Conservation (phyloP, 2,329 filamentous ascomycete genomes). For the Aspergillus neoniger region DNA sequence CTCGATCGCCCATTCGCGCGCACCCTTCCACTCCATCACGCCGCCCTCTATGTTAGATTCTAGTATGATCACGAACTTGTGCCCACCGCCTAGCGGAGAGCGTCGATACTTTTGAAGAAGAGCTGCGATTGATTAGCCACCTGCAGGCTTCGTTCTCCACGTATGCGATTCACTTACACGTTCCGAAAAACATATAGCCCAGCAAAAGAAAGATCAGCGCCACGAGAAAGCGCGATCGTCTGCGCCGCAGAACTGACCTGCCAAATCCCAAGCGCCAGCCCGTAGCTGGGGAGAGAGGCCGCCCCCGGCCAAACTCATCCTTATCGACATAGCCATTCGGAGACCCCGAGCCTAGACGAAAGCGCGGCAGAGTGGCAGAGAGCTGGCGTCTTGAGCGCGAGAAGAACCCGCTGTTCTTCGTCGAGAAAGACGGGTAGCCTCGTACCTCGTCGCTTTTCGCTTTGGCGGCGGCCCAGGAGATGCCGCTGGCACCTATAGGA, state of each 20-base stretch:
- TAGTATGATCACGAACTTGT: slow-evolving; percentile 90
- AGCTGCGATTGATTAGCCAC: slow-evolving; percentile 50
- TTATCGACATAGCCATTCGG: slow-evolving; percentile 63
- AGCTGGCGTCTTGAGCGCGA: slow-evolving; percentile 78
- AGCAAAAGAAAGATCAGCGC: slow-evolving; percentile 62
- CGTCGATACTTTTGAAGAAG: slow-evolving; percentile 67
- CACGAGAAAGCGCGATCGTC: slow-evolving; percentile 65
- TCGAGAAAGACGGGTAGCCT: slow-evolving; percentile 76
- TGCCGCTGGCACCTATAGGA: slow-evolving; percentile 38
- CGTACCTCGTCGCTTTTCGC: slow-evolving; percentile 72
- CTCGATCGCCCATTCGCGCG: slow-evolving; percentile 97
- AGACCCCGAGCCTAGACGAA: slow-evolving; percentile 53
- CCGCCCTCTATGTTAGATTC: slow-evolving; percentile 93
- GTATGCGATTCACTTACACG: slow-evolving; percentile 59
- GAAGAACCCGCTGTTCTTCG: slow-evolving; percentile 84
- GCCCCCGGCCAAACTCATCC: slow-evolving; percentile 66
- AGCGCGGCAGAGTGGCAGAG: slow-evolving; percentile 75
- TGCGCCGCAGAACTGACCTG: slow-evolving; percentile 61
- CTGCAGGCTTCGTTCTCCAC: background rate
- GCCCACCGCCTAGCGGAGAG: slow-evolving; percentile 75
- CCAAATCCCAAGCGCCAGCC: slow-evolving; percentile 37
- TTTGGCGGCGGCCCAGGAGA: slow-evolving; percentile 82
- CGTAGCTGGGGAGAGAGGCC: slow-evolving; percentile 39
- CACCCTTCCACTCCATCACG: slow-evolving; percentile 99
- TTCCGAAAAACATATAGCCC: slow-evolving; percentile 68